A percentile compares a stretch with the other conserved stretches of the same genome.
These are phyloP conservation scores for Claviceps capensis DNA, from an alignment of 2,329 filamentous ascomycete genomes.

Conservation along the genomic window DNA sequence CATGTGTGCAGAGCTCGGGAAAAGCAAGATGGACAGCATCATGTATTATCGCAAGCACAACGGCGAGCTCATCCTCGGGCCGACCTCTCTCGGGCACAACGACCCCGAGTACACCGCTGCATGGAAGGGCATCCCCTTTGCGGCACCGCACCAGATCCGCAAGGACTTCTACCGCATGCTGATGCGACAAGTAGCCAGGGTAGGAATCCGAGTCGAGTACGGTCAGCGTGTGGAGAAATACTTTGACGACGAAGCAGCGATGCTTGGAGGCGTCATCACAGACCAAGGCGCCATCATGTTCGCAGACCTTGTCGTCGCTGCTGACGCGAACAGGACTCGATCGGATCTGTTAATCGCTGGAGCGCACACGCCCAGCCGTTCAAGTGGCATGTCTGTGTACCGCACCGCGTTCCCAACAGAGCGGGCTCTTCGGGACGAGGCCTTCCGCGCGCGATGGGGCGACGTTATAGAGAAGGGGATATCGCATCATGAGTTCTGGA, in stretches of 20 bases:
- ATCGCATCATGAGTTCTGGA: not conserved
- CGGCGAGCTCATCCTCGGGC: constrained; percentile 4
- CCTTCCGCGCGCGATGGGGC: not conserved
- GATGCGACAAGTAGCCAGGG: not conserved
- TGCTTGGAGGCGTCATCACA: not conserved
- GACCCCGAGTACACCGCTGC: not conserved
- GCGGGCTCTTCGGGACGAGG: not conserved
- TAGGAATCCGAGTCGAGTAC: constrained; percentile 5
- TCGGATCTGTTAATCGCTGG: not conserved
- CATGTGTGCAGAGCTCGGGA: constrained; percentile 2
- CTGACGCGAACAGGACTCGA: constrained; percentile 5
- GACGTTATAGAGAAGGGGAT: not conserved
- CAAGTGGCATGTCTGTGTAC: constrained; percentile 5
- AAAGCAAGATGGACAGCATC: not conserved
- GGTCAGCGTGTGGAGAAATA: not conserved
- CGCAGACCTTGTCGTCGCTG: constrained; percentile 7
- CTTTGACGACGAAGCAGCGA: constrained; percentile 1
- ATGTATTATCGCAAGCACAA: constrained; percentile 1
- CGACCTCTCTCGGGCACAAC: not conserved
- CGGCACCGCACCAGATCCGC: not conserved
- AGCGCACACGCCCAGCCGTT: not conserved
- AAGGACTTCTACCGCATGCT: constrained; percentile 2
- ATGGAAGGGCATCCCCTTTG: not conserved
- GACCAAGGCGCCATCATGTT: constrained; percentile 1
- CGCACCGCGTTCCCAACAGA: not conserved